Conservation (phyloP, 139 green algal species). For the Coccomyxa sp. region DNA sequence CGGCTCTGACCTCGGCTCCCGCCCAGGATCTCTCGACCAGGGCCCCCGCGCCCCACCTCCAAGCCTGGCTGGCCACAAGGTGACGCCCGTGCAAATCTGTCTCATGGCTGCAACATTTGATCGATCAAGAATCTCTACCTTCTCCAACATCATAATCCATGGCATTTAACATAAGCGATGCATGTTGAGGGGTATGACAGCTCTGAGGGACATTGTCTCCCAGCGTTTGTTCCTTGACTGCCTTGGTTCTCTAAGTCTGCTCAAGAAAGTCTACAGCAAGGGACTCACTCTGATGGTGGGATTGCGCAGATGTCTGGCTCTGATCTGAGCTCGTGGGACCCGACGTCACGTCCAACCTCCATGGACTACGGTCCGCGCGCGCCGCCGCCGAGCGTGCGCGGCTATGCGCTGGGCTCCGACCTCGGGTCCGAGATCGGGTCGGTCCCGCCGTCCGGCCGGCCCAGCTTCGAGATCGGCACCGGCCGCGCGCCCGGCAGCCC, state of each 20-base stretch:
- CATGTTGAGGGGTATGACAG: too few relatives aligned
- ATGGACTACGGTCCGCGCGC: slow-evolving; percentile 1
- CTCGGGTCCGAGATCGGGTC: neutral
- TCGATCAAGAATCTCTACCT: too few relatives aligned
- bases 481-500: neutral
- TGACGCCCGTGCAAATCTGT: too few relatives aligned
- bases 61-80: neutral
- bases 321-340: neutral
- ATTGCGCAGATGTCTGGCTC: neutral
- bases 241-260: too few relatives aligned
- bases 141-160: too few relatives aligned
- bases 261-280: too few relatives aligned
- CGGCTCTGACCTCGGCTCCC: neutral
- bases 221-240: too few relatives aligned
- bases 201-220: too few relatives aligned
- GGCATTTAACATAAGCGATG: too few relatives aligned
- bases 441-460: neutral
- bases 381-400: neutral
- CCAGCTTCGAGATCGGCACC: neutral
- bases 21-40: neutral
- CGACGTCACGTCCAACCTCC: neutral
- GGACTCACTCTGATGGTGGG: too few relatives aligned
- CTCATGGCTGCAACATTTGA: too few relatives aligned
- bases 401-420: neutral
- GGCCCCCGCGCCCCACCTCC: too few relatives aligned